Evolutionary conservation across 163 green algal species (phyloP).

Genomic region (Volvox carteri): DNA sequence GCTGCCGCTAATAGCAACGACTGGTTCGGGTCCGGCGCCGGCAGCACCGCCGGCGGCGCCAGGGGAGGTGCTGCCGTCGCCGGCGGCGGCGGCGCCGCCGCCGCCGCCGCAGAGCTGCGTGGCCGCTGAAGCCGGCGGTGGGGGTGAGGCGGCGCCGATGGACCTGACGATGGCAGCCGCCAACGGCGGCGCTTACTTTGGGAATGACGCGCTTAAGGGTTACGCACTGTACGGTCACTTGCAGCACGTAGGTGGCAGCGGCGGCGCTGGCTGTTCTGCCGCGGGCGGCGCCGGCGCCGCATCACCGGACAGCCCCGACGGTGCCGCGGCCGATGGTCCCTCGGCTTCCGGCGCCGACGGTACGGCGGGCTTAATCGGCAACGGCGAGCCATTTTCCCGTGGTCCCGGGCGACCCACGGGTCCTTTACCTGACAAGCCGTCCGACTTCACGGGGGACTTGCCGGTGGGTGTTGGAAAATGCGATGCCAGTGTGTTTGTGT

Average conservation of each 20-base stretch:
- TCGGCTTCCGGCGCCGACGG: not conserved
- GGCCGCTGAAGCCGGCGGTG: too few species aligned
- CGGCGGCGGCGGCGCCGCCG: not conserved
- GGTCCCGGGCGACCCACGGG: constrained; percentile 2
- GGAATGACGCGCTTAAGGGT: constrained; percentile 31
- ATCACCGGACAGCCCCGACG: constrained; percentile 23
- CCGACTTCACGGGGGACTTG: constrained; percentile 20
- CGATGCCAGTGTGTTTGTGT: too few species aligned
- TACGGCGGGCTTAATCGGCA: not conserved
- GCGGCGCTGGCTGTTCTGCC: not conserved
- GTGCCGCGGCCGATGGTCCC: not conserved
- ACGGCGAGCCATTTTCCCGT: not conserved
- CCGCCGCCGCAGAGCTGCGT: too few species aligned
- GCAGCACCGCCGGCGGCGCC: not conserved
- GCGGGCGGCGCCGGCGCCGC: not conserved
- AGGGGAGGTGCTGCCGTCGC: not conserved
- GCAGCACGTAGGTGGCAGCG: not conserved
- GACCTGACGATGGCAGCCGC: constrained; percentile 11
- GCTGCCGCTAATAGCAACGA: constrained; percentile 4
- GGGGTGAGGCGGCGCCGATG: not conserved
- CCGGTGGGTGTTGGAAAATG: constrained; percentile 34
- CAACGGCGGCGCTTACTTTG: constrained; percentile 29
- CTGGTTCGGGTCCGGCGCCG: not conserved
- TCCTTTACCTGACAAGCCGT: constrained; percentile 11
- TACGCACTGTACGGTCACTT: constrained; percentile 29